Conservation (phyloP, 345 rosid species). For the Xanthoceras sorbifolium region DNA sequence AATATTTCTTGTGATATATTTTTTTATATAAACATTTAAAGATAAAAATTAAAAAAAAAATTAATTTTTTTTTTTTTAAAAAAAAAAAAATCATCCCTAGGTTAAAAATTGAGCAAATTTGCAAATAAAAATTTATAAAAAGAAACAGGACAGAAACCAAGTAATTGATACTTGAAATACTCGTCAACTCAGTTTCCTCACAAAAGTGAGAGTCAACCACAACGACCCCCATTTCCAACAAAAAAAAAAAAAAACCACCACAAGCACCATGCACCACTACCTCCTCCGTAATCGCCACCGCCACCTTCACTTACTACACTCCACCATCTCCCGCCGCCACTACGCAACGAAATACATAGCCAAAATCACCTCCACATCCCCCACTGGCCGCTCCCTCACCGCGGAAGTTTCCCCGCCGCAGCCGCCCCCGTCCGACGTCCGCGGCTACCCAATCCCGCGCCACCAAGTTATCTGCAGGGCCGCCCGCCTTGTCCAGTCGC, state of each 20-base stretch:
- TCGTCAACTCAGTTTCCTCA: not conserved
- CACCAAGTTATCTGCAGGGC: slow-evolving; percentile 73
- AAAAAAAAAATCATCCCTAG: too few species aligned
- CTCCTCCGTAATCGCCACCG: slow-evolving; percentile 7
- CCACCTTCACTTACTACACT: not conserved
- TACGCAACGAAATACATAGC: slow-evolving; percentile 77
- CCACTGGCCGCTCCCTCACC: slow-evolving; percentile 72
- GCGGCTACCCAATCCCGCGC: slow-evolving; percentile 83
- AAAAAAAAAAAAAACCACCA: not conserved
- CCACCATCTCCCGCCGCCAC: slow-evolving; percentile 32
- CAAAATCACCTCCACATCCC: slow-evolving; percentile 72
- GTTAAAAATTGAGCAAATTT: not conserved
- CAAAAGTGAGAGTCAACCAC: not conserved
- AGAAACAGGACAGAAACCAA: not conserved
- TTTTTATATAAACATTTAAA: too few species aligned
- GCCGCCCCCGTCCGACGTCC: slow-evolving; percentile 58
- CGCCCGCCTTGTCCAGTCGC: slow-evolving; percentile 50
- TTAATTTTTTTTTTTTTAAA: not conserved
- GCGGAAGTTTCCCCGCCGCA: slow-evolving; percentile 67
- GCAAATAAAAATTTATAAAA: too few species aligned
- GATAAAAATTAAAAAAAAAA: too few species aligned
- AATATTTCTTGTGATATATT: too few species aligned
- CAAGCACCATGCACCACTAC: not conserved
- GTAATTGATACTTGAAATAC: too few species aligned
- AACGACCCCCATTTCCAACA: too few species aligned